Conservation (phyloP, 164 flowering plant species). For the Vitis vinifera region ASM3070453v1 NC_081823.1:27031501-27032000, state of each 20-base stretch:
- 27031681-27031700: no score
- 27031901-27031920: constrained; percentile 57
- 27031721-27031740: constrained; percentile 79
- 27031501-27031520: constrained; percentile 62
- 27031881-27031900: constrained; percentile 90
- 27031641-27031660: not conserved
- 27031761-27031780: not conserved
- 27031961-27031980: no score
- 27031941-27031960: no score
- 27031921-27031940: not conserved
- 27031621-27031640: constrained; percentile 58
- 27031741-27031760: constrained; percentile 80
- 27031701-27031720: constrained; percentile 26
- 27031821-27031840: constrained; percentile 32
- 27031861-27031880: constrained; percentile 77
- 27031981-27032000: no score
- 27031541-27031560: constrained; percentile 65
- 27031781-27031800: no score
- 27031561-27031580: constrained; percentile 54
- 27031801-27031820: not conserved
- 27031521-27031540: constrained; percentile 77
- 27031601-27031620: constrained; percentile 96
- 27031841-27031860: constrained; percentile 80
- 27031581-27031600: constrained; percentile 44
- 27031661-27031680: not conserved